Evolutionary conservation across 495 filamentous ascomycete genomes (phyloP).

Genomic region (Penicillium macrosclerotiorum): DNA sequence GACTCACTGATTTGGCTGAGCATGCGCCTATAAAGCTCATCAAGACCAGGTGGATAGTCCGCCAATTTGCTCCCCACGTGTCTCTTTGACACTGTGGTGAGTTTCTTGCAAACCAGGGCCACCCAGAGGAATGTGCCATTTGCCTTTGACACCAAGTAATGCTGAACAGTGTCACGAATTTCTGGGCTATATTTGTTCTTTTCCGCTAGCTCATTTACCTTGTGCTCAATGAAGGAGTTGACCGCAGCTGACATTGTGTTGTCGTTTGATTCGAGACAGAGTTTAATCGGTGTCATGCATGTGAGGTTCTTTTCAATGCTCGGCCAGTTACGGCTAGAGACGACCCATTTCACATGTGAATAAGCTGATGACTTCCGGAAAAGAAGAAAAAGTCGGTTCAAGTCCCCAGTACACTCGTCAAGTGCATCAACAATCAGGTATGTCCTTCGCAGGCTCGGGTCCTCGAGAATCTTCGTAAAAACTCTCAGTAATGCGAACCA

Average conservation of each 20-base stretch:
- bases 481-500: not conserved
- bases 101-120: constrained; percentile 25
- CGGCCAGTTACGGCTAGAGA: constrained; percentile 27
- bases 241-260: constrained; percentile 14
- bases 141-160: constrained; percentile 20
- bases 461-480: not conserved
- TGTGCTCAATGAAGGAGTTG: constrained; percentile 30
- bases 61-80: not conserved
- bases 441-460: constrained; percentile 20
- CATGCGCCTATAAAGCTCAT: constrained; percentile 16
- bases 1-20: constrained; percentile 6
- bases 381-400: constrained; percentile 33
- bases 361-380: constrained; percentile 4
- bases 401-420: constrained; percentile 40
- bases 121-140: constrained; percentile 37
- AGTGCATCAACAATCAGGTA: constrained; percentile 49
- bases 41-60: constrained; percentile 12
- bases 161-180: constrained; percentile 6
- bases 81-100: not conserved
- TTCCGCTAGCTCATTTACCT: constrained; percentile 21
- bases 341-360: constrained; percentile 28
- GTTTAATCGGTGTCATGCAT: not conserved
- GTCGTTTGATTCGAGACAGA: constrained; percentile 26
- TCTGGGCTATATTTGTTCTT: not conserved
- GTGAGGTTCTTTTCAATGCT: constrained; percentile 16